phyloP scores from a whole-genome alignment of 1,284 basidiomycete species.

The Tylopilus orsonianus region DNA sequence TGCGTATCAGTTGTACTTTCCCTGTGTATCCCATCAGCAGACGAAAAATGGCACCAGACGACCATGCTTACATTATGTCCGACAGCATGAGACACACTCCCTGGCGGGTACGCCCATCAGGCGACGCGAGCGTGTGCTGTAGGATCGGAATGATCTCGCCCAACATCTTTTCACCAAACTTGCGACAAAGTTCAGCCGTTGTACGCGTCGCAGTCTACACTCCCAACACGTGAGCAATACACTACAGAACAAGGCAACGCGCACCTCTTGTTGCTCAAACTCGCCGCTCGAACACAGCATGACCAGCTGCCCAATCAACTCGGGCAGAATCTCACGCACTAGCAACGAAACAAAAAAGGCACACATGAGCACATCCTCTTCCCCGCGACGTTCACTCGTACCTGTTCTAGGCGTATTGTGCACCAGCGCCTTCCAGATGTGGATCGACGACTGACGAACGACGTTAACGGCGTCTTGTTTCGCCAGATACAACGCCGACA shows the following conservation, averaged over 20 bases:
- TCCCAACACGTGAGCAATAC: background rate
- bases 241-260: background rate
- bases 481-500: conserved; percentile 90
- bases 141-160: conserved; percentile 83
- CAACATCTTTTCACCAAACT: conserved; percentile 93
- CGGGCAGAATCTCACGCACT: conserved; percentile 93
- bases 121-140: conserved; percentile 67
- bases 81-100: conserved; percentile 88
- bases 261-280: conserved; percentile 88
- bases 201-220: conserved; percentile 82
- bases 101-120: conserved; percentile 76
- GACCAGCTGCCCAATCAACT: conserved; percentile 79
- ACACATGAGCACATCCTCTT: background rate
- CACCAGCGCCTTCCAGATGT: conserved; percentile 98
- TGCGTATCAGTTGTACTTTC: conserved; percentile 84
- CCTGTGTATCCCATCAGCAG: conserved; percentile 45
- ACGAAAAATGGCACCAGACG: background rate
- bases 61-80: conserved; percentile 74
- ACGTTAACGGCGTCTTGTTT: conserved; percentile 91
- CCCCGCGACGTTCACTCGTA: conserved; percentile 31
- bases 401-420: conserved; percentile 86
- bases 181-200: conserved; percentile 87
- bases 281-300: conserved; percentile 77
- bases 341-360: conserved; percentile 10
- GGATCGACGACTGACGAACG: conserved; percentile 90